A percentile compares a stretch with the other conserved stretches of the same genome.
Evolutionary conservation across 129 eudicot genomes (phyloP).

Genomic region (Silybum marianum): DNA sequence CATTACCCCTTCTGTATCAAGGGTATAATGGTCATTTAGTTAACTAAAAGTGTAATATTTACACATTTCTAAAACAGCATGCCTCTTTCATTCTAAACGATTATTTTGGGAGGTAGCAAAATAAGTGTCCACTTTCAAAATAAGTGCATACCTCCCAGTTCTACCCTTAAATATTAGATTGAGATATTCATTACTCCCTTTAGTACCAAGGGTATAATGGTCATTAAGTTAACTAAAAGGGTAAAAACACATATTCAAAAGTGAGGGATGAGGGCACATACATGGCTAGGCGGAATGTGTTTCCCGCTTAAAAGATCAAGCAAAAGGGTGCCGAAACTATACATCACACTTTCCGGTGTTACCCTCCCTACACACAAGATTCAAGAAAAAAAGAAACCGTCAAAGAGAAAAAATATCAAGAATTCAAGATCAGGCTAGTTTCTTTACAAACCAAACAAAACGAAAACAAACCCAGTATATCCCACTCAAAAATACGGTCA

Average conservation of each 20-base stretch:
- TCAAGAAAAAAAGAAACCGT: slow-evolving; percentile 5
- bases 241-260: not conserved
- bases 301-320: slow-evolving; percentile 47
- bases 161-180: not conserved
- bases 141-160: not conserved
- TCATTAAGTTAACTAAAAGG: not conserved
- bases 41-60: too few species aligned
- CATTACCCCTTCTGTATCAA: not conserved
- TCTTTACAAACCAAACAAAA: not conserved
- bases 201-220: not conserved
- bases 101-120: not conserved
- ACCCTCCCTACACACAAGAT: slow-evolving; percentile 35
- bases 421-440: slow-evolving; percentile 8
- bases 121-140: not conserved
- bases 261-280: slow-evolving; percentile 24
- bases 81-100: not conserved
- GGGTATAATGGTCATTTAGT: not conserved
- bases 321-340: slow-evolving; percentile 47
- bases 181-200: not conserved
- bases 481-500: not conserved
- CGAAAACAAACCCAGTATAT: not conserved
- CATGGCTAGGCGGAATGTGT: slow-evolving; percentile 61
- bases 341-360: slow-evolving; percentile 43
- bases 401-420: not conserved
- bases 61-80: too few species aligned